Percentiles rank a stretch among this genome's conserved stretches.
Evolutionary conservation across 768 basidiomycete genomes (phyloP).

Genomic region (Boletus reticulatus): DNA sequence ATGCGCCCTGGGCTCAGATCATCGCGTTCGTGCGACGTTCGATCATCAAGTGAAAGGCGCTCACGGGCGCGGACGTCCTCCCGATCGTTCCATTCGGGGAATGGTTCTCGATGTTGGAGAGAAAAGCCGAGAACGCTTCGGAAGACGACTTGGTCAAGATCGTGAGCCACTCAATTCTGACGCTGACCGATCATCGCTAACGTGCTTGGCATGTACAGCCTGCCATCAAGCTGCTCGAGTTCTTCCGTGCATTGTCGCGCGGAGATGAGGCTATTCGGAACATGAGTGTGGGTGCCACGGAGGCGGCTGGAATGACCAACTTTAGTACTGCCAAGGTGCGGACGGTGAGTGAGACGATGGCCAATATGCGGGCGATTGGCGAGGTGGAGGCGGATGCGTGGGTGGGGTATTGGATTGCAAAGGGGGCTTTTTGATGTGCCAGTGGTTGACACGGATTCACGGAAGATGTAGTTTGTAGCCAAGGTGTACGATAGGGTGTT

Average conservation of each 20-base stretch:
- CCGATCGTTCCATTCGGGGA: slow-evolving; percentile 33
- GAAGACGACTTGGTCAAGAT: slow-evolving; percentile 30
- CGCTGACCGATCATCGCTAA: not conserved
- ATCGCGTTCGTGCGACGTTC: slow-evolving; percentile 24
- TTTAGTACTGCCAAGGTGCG: slow-evolving; percentile 15
- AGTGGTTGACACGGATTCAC: too few relatives aligned
- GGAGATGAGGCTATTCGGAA: slow-evolving; percentile 13
- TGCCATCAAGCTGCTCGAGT: slow-evolving; percentile 35
- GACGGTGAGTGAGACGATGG: slow-evolving; percentile 21
- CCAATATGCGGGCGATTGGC: slow-evolving; percentile 25
- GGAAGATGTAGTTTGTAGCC: not conserved
- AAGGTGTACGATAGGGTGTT: too few relatives aligned
- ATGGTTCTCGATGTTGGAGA: slow-evolving; percentile 33
- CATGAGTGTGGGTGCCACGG: not conserved
- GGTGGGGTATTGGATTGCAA: slow-evolving; percentile 27
- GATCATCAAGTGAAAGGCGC: slow-evolving; percentile 10
- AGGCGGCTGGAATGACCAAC: slow-evolving; percentile 21
- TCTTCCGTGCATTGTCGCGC: slow-evolving; percentile 25
- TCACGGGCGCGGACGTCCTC: slow-evolving; percentile 9
- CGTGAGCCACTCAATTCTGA: slow-evolving; percentile 22
- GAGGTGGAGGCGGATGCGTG: slow-evolving; percentile 21
- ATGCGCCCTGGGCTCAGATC: slow-evolving; percentile 31
- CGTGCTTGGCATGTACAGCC: slow-evolving; percentile 19
- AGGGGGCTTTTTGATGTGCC: slow-evolving; percentile 13
- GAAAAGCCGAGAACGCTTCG: slow-evolving; percentile 13